Evolutionary conservation across 2,329 filamentous ascomycete genomes (phyloP), one percentile per base, ranked within the genome.

Genomic region (Triangularia verruculosa): DNA sequence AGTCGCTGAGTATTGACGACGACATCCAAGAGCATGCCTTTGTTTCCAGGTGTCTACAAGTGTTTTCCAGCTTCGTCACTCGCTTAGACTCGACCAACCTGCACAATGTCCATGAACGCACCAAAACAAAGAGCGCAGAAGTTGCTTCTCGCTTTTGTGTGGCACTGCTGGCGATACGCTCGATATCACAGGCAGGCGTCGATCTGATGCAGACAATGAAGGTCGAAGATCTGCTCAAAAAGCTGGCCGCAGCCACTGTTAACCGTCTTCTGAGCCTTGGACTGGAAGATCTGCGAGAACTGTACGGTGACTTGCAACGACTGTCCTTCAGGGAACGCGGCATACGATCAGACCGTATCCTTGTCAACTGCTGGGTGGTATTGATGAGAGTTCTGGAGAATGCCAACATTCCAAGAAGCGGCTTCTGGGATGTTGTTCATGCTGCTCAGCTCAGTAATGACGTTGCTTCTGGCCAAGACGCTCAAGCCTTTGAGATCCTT

Each of bases 351-450:
- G 79, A 84, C 30, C 72, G 78, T n/a, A 72, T 76, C 13, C 66
- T 72, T 1, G 69, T 82, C 8, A 80, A 86, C 62, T 81, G 82
- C 9, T 90, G 87, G 88, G 80, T 87, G 2, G 76, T 84, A 22
- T 65, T 86, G 4, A 85, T 88, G 70, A 82, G 83, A 56, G 74
- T 82, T 0, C 71, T 89, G 4, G 80, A 83, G 27, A 75, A 78
- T 32, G 79, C 81, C 12, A 74, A 73, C 7, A 82, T 87, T 51
- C 80, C 81, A 1, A 78, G 80, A 58, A 75, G 78, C 22, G 81
- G 81, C 0, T 89, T 90, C 68, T 89, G 87, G 87, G 85, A 88
- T 61, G 67, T 88, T 30, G 71, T 80, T 1, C 82, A 84, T 64
- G 69, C 77, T 5, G 72, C 76, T 11, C 73, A 86, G 64, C 70